Base-by-base conservation (phyloP, 1,284 basidiomycete genomes). In the Pseudomicrostroma phylloplanum region DNA sequence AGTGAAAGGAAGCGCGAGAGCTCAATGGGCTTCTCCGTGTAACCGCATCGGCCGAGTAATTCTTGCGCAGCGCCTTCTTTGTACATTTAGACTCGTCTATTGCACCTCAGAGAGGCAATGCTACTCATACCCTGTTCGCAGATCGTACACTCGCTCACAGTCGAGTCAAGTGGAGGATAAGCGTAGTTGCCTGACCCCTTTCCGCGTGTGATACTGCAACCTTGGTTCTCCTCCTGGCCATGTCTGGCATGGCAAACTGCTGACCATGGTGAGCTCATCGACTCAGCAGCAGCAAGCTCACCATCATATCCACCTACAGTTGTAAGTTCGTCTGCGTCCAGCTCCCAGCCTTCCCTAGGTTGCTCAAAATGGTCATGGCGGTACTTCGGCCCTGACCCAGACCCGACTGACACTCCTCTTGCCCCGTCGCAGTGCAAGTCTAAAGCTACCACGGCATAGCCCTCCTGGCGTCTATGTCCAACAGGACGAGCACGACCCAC, bases 1-100 rank as follows among this genome's bases (percentile, higher is more conserved):
- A 21, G n/a, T 26, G 59, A 63, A 42, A 25, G 42, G n/a, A 53
- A 62, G 41, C 15, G 51, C 21, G 51, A 54, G 51, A 15, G 13
- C 13, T 19, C 51, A 19, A 54, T 54, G 51, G 51, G 51, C 15
- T 54, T 54, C 51, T 48, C 43, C 15, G 17, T 48, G 43, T 48
- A 48, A 48, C 3, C 3, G 43, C 4, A 6, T 9, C 41, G 6
- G 15, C 43, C 43, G 3, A 4, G 43, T 48, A 48, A 6, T 48
- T 13, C 12, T 48, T 36, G 30, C 30, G 30, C 30, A 36, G 30
- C 30, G 30, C 9, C 30, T 36, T 36, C 30, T 36, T 36, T 36
- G 30, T 36, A 36, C 30, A 36, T 9, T 4, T 36, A 36, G 30
- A n/a, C n/a, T 36, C 4, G 30, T 36, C 9, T 36, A 36, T 9